Conservation (phyloP, 768 basidiomycete genomes). For the Panus rudis region DNA sequence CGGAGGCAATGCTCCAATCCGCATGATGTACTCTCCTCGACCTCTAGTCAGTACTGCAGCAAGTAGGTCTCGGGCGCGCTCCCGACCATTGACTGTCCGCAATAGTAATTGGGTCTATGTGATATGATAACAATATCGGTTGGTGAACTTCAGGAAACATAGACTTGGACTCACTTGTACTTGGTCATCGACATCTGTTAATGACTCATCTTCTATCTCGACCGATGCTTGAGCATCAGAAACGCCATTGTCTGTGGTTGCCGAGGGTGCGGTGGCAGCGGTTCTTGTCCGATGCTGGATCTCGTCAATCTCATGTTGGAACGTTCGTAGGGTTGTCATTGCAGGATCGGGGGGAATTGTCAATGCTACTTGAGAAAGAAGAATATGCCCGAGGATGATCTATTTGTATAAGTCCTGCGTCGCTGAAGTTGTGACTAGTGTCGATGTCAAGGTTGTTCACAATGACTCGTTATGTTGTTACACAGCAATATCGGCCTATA, state of each 20-base stretch:
- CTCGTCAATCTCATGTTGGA: conserved; percentile 74
- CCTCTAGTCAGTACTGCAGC: conserved; percentile 60
- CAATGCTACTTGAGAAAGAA: too few species aligned
- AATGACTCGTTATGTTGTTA: too few species aligned
- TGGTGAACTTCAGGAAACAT: background rate
- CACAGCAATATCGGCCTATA: too few species aligned
- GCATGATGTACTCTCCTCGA: conserved; percentile 69
- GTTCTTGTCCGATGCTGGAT: conserved; percentile 66
- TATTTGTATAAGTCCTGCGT: too few species aligned
- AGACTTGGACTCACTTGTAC: conserved; percentile 36
- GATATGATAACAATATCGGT: background rate
- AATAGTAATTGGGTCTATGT: conserved; percentile 43
- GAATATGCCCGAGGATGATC: too few species aligned
- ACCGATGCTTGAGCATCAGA: conserved; percentile 6
- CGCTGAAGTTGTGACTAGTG: too few species aligned
- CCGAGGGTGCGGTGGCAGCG: too few species aligned
- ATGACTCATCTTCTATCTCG: background rate
- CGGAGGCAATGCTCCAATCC: conserved; percentile 64
- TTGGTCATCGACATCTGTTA: conserved; percentile 44
- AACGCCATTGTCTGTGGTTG: too few species aligned
- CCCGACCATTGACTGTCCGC: conserved; percentile 33
- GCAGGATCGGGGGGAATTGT: conserved; percentile 10
- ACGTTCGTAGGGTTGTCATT: conserved; percentile 54
- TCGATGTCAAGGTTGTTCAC: too few species aligned
- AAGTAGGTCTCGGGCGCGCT: conserved; percentile 55